Evolutionary conservation across 2,329 filamentous ascomycete species (phyloP).

Genomic region (Trichoderma sp.): DNA sequence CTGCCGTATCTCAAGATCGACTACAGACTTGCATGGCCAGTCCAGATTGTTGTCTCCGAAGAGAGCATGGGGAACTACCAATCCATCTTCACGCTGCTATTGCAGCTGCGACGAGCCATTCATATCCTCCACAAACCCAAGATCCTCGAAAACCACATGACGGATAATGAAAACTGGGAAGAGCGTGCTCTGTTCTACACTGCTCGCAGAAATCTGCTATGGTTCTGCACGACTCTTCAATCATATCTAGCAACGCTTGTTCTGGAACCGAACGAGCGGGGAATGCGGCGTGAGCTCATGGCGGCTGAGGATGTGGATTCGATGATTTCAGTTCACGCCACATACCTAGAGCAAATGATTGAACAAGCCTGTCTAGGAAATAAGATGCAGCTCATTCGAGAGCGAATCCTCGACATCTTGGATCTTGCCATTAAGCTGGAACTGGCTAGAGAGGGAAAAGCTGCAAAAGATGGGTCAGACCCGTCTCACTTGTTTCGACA

Average conservation of each 20-base stretch:
- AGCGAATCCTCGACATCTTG: slow-evolving; percentile 72
- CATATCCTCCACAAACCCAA: slow-evolving; percentile 63
- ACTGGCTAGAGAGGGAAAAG: slow-evolving; percentile 49
- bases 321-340: slow-evolving; percentile 71
- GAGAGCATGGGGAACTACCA: slow-evolving; percentile 68
- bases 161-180: slow-evolving; percentile 39
- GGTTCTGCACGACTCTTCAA: slow-evolving; percentile 75
- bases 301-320: slow-evolving; percentile 72
- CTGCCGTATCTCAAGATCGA: slow-evolving; percentile 65
- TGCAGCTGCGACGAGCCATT: slow-evolving; percentile 74
- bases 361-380: slow-evolving; percentile 69
- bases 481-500: slow-evolving; percentile 23
- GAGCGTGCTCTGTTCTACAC: slow-evolving; percentile 56
- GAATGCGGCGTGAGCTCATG: slow-evolving; percentile 59
- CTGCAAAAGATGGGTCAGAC: slow-evolving; percentile 27
- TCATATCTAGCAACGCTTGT: slow-evolving; percentile 76
- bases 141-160: slow-evolving; percentile 44
- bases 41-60: slow-evolving; percentile 71
- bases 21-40: slow-evolving; percentile 68
- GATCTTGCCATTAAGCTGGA: slow-evolving; percentile 73
- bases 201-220: slow-evolving; percentile 69
- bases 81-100: slow-evolving; percentile 69
- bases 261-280: slow-evolving; percentile 58
- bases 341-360: slow-evolving; percentile 63
- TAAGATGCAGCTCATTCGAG: slow-evolving; percentile 69